Percentiles rank a stretch among this genome's conserved stretches.
Conservation (phyloP, 1,139 yeast genomes). For the Kodamaea sp. region DNA sequence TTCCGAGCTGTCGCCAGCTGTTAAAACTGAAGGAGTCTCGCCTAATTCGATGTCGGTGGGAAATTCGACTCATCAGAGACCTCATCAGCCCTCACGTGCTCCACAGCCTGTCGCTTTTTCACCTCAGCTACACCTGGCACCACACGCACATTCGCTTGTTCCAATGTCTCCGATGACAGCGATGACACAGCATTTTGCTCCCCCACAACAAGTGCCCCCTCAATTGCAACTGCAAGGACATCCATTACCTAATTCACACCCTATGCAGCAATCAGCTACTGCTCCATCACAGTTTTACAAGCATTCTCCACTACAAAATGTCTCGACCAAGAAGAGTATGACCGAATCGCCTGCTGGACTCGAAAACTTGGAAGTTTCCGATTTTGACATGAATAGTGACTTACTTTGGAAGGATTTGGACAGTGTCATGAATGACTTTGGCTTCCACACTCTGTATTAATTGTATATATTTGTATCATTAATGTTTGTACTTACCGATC, state of each 20-base stretch:
- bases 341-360: conserved; percentile 33
- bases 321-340: conserved; percentile 3
- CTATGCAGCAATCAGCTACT: not conserved
- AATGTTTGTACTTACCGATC: not conserved
- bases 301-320: conserved; percentile 9
- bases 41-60: too few relatives aligned
- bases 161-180: too few relatives aligned
- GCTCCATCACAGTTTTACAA: conserved; percentile 1
- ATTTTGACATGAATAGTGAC: conserved; percentile 49
- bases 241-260: not conserved
- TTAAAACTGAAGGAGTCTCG: conserved; percentile 5
- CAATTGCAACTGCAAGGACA: too few relatives aligned
- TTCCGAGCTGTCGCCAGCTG: conserved; percentile 26
- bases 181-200: too few relatives aligned
- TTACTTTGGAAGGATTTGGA: conserved; percentile 88
- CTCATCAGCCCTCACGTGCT: too few relatives aligned
- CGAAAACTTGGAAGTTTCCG: conserved; percentile 32
- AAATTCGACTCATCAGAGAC: too few relatives aligned
- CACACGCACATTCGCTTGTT: too few relatives aligned
- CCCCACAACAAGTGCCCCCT: too few relatives aligned
- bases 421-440: conserved; percentile 89
- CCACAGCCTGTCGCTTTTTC: too few relatives aligned
- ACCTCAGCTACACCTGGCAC: too few relatives aligned
- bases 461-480: conserved; percentile 2
- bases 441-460: conserved; percentile 59